Percentiles rank a stretch among this genome's conserved stretches.
Evolutionary conservation across 495 filamentous ascomycete genomes (phyloP).

Genomic region (Trichoderma gamsii): DNA sequence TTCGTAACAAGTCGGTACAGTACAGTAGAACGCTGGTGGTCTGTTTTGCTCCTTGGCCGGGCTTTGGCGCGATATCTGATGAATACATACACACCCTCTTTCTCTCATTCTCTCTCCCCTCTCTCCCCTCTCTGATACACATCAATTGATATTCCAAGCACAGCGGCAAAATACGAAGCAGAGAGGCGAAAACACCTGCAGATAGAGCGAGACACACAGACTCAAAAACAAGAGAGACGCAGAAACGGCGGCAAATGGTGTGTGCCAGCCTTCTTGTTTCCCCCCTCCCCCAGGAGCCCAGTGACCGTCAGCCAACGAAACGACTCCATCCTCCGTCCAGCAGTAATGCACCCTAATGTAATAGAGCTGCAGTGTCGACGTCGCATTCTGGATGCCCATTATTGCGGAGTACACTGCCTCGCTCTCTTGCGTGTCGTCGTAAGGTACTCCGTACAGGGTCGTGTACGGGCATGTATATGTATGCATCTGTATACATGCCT

Average conservation of each 20-base stretch:
- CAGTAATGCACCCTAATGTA: slow-evolving; percentile 8
- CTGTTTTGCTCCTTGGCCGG: too few species aligned
- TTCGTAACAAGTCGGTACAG: too few species aligned
- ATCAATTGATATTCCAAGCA: too few species aligned
- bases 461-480: not conserved
- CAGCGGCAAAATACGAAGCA: too few species aligned
- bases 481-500: not conserved
- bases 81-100: too few species aligned
- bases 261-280: not conserved
- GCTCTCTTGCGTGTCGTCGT: not conserved
- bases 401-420: slow-evolving; percentile 8
- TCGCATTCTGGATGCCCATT: slow-evolving; percentile 9
- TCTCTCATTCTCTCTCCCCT: too few species aligned
- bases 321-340: not conserved
- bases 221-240: not conserved
- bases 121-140: too few species aligned
- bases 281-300: not conserved
- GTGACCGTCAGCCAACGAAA: slow-evolving; percentile 5
- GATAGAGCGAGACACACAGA: not conserved
- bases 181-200: too few species aligned
- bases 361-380: not conserved
- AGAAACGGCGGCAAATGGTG: not conserved
- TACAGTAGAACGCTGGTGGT: too few species aligned
- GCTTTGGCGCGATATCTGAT: too few species aligned
- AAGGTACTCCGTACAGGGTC: not conserved